Percentiles rank a stretch among this genome's conserved stretches.
These are phyloP conservation scores for Sordaria brevicollis DNA, from an alignment of 495 filamentous ascomycete genomes.

Conservation along the genomic window DNA sequence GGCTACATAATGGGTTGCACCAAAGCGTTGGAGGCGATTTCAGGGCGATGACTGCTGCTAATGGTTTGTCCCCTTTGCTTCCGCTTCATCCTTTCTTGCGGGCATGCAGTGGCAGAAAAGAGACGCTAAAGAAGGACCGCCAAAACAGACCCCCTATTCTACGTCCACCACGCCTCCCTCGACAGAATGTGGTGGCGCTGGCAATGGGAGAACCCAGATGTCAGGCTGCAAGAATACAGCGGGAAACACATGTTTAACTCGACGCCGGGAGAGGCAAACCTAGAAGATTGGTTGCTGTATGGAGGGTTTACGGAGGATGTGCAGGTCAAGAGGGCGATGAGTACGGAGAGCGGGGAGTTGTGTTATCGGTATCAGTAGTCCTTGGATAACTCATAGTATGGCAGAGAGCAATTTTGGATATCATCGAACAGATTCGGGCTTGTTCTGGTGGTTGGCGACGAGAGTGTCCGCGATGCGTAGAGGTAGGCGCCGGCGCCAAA, in stretches of 20 bases:
- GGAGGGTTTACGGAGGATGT: constrained; percentile 1
- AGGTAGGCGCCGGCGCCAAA: neutral
- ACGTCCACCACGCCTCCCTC: neutral
- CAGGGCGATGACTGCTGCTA: constrained; percentile 2
- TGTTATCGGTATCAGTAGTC: neutral
- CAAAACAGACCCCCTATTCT: neutral
- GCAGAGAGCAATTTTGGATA: too few species aligned
- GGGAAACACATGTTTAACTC: constrained; percentile 3
- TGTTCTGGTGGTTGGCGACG: neutral
- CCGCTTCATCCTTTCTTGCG: neutral
- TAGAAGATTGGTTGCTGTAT: neutral
- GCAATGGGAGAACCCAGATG: neutral
- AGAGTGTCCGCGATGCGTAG: neutral
- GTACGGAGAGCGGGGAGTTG: neutral
- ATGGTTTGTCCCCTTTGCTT: neutral
- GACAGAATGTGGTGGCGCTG: constrained; percentile 2
- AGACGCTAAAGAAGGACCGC: neutral
- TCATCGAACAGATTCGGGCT: neutral
- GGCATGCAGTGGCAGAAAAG: neutral
- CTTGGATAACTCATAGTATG: too few species aligned
- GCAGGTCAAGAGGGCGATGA: neutral
- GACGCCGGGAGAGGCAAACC: neutral
- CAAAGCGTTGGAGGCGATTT: neutral
- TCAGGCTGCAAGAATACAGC: neutral
- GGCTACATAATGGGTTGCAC: neutral